Evolutionary conservation across 1,139 yeast genomes (phyloP), one percentile per base, ranked within the genome.

Genomic region (Casaregolazyma suthepensis): DNA sequence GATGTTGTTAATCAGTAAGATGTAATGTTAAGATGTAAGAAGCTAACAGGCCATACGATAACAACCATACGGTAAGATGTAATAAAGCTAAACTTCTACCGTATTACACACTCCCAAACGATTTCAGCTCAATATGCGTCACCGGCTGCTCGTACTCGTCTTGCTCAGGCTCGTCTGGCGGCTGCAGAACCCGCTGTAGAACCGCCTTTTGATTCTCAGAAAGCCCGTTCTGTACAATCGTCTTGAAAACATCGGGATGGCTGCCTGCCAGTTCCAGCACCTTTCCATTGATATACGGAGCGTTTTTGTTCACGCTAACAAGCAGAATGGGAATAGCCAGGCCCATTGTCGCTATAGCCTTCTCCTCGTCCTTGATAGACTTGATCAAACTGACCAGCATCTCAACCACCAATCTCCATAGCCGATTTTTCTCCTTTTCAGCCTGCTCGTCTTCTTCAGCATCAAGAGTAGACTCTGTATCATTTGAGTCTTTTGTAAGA

Each of bases 241-340:
- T 55, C 61, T 85, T 85, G 71, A 88, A 87, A 5, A 75, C 68
- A 1, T 69, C 71, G 0, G 85, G 75, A 57, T 77, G 75, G 52
- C 75, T 67, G 13, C 73, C 71, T 10, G 85, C 77, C 54, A 87
- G 70, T 26, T 74, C 75, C 22, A 84, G 55, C 45, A 86, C 61
- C 61, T 81, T 79, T 9, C 74, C 75, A 56, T 78, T 82, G 37
- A 79, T 71, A 56, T 82, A 83, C 43, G 59, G 65, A 38, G 54
- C 64, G 19, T 13, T 31, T n/a, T 29, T 43, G 19, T 57, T 59
- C 43, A 47, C 52, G n/a, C 62, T 60, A 17, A 56, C 61, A 2
- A 81, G 61, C 45, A 84, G 65, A 13, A 82, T 64, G 0, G 87
- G 86, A 6, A 84, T 64, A 15, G 78, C 64, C 17, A 83, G 65